Base-by-base conservation (phyloP, 495 filamentous ascomycete species). In the Jackrogersella multiformis region DNA sequence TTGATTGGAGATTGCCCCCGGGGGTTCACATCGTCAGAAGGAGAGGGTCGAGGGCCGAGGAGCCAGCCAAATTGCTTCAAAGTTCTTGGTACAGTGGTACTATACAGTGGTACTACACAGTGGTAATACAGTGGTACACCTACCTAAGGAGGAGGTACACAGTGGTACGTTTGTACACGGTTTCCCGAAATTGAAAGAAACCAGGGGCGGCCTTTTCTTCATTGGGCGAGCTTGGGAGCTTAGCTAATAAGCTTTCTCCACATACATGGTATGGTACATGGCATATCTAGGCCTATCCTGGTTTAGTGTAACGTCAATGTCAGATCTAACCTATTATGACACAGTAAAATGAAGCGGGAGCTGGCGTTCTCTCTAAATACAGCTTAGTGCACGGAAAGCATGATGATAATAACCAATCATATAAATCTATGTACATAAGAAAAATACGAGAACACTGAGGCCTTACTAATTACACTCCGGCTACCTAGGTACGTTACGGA, bases 21-120 rank as follows among this genome's bases (percentile, higher is more conserved):
- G 20, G 48, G 61, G 49, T 35, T 39, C 35, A n/a, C 46, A 65
- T 65, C 36, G 38, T 51, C 56, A 66, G 56, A 55, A 66, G 48
- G 26, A 57, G 41, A 15, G 20, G 24, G 4, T 18, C 20, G 16
- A n/a, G n/a, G n/a, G n/a, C n/a, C n/a, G n/a, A n/a, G 32, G 44
- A 54, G 55, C 63, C 56, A 55, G 49, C 63, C 63, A 66, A 55
- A 53, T 66, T 66, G 48, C 55, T 59, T 54, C 55, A 53, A 36
- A 24, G 15, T 52, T 24, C 57, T 28, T 49, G 9, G 41, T 58
- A 45, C 62, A 59, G 46, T 45, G 46, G 46, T 65, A 39, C n/a
- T n/a, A n/a, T n/a, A n/a, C n/a, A n/a, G n/a, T n/a, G n/a, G n/a
- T n/a, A n/a, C n/a, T n/a, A n/a, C n/a, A n/a, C n/a, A n/a, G n/a